A percentile compares a stretch with the other conserved stretches of the same genome.
Conservation (phyloP, 202 grass and related monocot genomes). For the Schoenoplectus tabernaemontani region DNA sequence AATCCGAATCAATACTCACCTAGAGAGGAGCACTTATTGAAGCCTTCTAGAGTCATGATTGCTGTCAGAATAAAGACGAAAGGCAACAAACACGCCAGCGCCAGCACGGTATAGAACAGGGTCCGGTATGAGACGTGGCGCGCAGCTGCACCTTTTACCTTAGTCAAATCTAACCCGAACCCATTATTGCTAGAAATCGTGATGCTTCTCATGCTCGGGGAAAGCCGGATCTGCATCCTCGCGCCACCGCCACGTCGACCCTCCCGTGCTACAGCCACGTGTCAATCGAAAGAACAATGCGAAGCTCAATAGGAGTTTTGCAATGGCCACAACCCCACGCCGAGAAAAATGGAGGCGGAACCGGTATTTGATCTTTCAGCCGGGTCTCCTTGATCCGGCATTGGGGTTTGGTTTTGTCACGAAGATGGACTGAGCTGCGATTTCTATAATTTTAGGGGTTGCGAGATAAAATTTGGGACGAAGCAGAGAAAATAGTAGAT, state of each 20-base stretch:
- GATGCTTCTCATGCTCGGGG: slow-evolving; percentile 99
- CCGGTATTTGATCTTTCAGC: not conserved
- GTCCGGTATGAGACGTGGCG: slow-evolving; percentile 95
- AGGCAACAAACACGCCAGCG: slow-evolving; percentile 82
- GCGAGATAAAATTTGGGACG: not conserved
- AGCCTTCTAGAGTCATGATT: slow-evolving; percentile 80
- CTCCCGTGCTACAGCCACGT: slow-evolving; percentile 7
- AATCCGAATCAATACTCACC: slow-evolving; percentile 42
- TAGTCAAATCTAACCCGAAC: slow-evolving; percentile 81
- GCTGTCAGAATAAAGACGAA: slow-evolving; percentile 97
- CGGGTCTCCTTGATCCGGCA: slow-evolving; percentile 54
- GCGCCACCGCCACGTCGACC: slow-evolving; percentile 26
- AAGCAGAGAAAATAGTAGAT: too few species aligned
- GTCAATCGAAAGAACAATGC: slow-evolving; percentile 15
- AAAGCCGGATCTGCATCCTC: slow-evolving; percentile 98
- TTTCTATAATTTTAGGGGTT: not conserved
- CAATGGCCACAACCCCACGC: slow-evolving; percentile 25
- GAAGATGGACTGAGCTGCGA: not conserved
- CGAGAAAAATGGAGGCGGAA: not conserved
- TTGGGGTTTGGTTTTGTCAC: slow-evolving; percentile 31
- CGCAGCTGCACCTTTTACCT: slow-evolving; percentile 71
- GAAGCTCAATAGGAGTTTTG: not conserved
- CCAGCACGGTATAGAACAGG: slow-evolving; percentile 92
- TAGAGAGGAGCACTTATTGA: slow-evolving; percentile 98
- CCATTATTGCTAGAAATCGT: slow-evolving; percentile 93